Evolutionary conservation across 495 filamentous ascomycete species (phyloP), one percentile per base, ranked within the genome.

Genomic region (Talaromyces borbonicus): DNA sequence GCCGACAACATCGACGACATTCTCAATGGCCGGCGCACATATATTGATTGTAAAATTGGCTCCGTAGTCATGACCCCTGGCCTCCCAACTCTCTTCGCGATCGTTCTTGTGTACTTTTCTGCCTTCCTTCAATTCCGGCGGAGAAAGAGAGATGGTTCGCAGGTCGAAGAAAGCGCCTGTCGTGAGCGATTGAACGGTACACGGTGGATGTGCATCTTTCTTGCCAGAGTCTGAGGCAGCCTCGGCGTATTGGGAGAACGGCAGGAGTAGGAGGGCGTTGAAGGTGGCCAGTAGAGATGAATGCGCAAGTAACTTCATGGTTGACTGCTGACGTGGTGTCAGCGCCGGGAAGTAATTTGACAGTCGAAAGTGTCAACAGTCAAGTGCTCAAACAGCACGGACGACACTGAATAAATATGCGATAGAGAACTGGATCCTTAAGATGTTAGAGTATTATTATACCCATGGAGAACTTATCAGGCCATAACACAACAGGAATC

Each of bases 1-100:
- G 0, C 80, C 85, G 12, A 79, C 75, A 5, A 89, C 81, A 52
- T 89, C 72, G 18, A 80, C 72, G 15, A 90, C 61, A 23, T 75
- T 62, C 52, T 93, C 85, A 25, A 97, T 75, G 18, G 95, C 87
- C 1, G 89, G 76, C 35, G 76, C 82, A 63, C 93, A 99, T 53
- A 99, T 82, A 56, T 99, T 99, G 45, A 99, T 58, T 1, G 89
- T 96, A 59, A 99, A 97, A 64, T 97, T 97, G 11, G 82, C 77
- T 19, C 72, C 73, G 56, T 93, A 88, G 59, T 95, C 90, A 53
- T 83, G 85, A 19, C 93, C 93, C 49, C 72, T 78, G 7, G 85
- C 84, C 36, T 80, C 68, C 80, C 90, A 96, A 71, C 89, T 88
- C 30, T 78, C 67, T n/a, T 71, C 68, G 49, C 79, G 69, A 52